Conservation (phyloP, 2,329 filamentous ascomycete species). For the Botrytis squamosa region DNA sequence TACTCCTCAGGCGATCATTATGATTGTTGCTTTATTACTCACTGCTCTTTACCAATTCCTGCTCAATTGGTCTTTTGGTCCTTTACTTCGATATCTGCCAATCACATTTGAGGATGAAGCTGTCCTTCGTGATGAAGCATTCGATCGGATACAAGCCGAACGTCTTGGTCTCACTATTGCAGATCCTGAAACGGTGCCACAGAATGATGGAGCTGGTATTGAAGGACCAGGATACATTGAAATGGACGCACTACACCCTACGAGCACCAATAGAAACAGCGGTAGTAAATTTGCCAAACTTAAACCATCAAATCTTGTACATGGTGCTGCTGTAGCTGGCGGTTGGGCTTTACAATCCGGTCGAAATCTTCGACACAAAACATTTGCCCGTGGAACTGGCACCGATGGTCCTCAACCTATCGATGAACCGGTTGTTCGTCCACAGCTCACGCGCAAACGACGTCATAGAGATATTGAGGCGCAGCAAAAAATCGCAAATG, state of each 20-base stretch:
- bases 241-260: conserved; percentile 47
- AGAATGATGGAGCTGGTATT: conserved; percentile 34
- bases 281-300: conserved; percentile 30
- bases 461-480: conserved; percentile 65
- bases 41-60: conserved; percentile 78
- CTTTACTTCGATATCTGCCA: conserved; percentile 83
- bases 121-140: conserved; percentile 84
- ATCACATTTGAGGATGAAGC: conserved; percentile 97
- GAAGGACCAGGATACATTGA: conserved; percentile 40
- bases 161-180: conserved; percentile 63
- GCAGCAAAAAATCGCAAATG: conserved; percentile 70
- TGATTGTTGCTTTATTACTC: conserved; percentile 71
- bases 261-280: conserved; percentile 24
- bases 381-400: conserved; percentile 49
- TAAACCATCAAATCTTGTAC: conserved; percentile 35
- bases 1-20: conserved; percentile 75
- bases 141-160: conserved; percentile 72
- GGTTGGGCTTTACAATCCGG: conserved; percentile 33
- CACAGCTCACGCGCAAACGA: conserved; percentile 40
- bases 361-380: conserved; percentile 40
- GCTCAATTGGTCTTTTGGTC: conserved; percentile 79
- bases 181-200: conserved; percentile 41
- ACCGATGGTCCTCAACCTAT: conserved; percentile 43
- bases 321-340: conserved; percentile 30
- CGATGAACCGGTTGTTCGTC: conserved; percentile 17